Conservation (phyloP, 2,329 filamentous ascomycete genomes). For the Clarireedia monteithiana region DNA sequence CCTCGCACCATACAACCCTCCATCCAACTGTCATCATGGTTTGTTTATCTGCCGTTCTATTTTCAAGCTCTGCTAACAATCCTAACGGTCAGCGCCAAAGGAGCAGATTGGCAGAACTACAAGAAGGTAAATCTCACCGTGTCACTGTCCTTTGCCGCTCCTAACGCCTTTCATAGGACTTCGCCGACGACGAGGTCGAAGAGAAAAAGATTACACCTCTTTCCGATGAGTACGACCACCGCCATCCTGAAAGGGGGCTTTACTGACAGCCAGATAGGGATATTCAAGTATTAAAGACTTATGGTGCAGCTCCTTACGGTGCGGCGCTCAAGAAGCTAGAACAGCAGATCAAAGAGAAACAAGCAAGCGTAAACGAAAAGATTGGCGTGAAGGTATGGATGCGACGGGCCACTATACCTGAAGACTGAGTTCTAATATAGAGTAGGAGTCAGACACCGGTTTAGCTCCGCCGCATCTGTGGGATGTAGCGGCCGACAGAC, state of each 20-base stretch:
- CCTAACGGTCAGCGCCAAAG: conserved; percentile 35
- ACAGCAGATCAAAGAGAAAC: conserved; percentile 99
- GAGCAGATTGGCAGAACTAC: conserved; percentile 97
- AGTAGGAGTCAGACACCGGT: conserved; percentile 92
- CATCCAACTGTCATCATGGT: conserved; percentile 7
- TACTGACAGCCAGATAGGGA: conserved; percentile 56
- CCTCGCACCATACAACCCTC: background rate
- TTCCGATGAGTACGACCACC: conserved; percentile 74
- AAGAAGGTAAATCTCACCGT: conserved; percentile 57
- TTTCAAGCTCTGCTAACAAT: background rate
- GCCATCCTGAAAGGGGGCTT: conserved; percentile 3
- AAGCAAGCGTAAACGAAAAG: conserved; percentile 97
- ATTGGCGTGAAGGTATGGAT: conserved; percentile 69
- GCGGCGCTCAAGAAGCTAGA: conserved; percentile 93
- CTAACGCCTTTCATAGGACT: conserved; percentile 33
- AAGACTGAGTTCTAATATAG: background rate
- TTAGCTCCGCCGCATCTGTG: conserved; percentile 97
- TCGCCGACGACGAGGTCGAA: conserved; percentile 90
- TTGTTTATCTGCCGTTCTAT: background rate
- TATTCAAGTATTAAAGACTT: conserved; percentile 98
- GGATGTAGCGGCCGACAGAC: conserved; percentile 95
- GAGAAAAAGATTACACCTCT: conserved; percentile 99
- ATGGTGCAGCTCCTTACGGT: conserved; percentile 93
- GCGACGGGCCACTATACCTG: background rate
- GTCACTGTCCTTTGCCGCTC: too few species aligned